Evolutionary conservation across 805 yeast species (phyloP), one percentile per base, ranked within the genome.

Genomic region (Saccharomycopsis babjevae): DNA sequence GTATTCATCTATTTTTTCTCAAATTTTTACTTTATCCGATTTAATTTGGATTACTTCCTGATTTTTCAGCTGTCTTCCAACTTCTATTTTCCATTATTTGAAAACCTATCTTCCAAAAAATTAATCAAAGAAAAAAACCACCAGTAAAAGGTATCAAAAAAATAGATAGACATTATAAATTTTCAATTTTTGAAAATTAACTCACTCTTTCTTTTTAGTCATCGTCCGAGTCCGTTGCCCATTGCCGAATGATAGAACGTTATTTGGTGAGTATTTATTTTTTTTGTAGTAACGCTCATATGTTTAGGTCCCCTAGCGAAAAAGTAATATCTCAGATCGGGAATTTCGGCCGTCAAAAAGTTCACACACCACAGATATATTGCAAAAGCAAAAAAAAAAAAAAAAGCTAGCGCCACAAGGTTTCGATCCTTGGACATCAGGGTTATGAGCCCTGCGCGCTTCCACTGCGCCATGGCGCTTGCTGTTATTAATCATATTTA

Each of bases 381-480:
- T 1, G 25, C n/a, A 20, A 22, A 25, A 20, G 61, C 1, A 11
- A 43, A 22, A 46, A 46, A 22, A 3, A 46, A 46, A 46, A 46
- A 77, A 76, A 74, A 73, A 67, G 67, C 39, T 86, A 87, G 94
- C 94, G 90, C 87, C 86, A 89, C 89, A 82, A 77, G 89, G 93
- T 88, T 86, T 88, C 94, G 94, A 88, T 88, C 94, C 91, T 78
- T 82, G 91, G 96, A 86, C 93, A 85, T 88, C 93, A 87, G 94
- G 93, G 96, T 88, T 88, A 88, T 88, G 96, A 88, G 96, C 96
- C 94, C 93, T 86, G 93, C 93, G 92, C 94, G 94, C 93, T 88
- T 87, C 94, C 94, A 85, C 94, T 88, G 93, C 94, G 93, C 93
- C 93, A 88, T 91, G 87, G 87, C 91, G 94, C 94, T 87, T 32